phyloP scores from a whole-genome alignment of 139 green algal species.

The Microglena sp. region DNA sequence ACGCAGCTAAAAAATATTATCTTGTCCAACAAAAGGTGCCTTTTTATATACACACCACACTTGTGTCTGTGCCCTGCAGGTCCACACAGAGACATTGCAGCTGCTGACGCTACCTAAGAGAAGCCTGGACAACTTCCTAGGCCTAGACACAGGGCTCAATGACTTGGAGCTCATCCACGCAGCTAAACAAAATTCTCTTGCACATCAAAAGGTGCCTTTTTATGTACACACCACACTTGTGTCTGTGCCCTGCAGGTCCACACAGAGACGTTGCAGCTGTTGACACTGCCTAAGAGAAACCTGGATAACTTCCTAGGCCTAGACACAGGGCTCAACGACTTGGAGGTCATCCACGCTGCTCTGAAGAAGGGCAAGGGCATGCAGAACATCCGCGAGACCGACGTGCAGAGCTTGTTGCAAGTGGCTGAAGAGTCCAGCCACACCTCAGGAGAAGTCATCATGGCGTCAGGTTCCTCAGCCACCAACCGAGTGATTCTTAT shows the following conservation, averaged over 20 bases:
- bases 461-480: constrained; percentile 10
- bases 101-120: constrained; percentile 28
- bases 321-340: constrained; percentile 23
- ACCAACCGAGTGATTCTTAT: constrained; percentile 39
- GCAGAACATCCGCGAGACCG: constrained; percentile 7
- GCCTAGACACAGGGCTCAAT: constrained; percentile 24
- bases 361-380: constrained; percentile 32
- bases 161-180: constrained; percentile 18
- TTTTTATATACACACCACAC: no score
- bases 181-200: constrained; percentile 30
- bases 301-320: constrained; percentile 39
- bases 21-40: no score
- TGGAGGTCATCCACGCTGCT: constrained; percentile 19
- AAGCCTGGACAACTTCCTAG: constrained; percentile 41
- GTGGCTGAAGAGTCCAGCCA: constrained; percentile 8
- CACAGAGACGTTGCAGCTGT: constrained; percentile 22
- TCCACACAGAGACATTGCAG: constrained; percentile 19
- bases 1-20: constrained; percentile 29
- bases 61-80: no score
- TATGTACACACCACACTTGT: no score
- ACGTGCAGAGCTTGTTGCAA: constrained; percentile 25
- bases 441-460: constrained; percentile 33
- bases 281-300: constrained; percentile 29
- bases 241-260: constrained; percentile 1
- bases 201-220: no score